Conservation (phyloP, 2,329 filamentous ascomycete genomes). For the Colletotrichum camelliae region DNA sequence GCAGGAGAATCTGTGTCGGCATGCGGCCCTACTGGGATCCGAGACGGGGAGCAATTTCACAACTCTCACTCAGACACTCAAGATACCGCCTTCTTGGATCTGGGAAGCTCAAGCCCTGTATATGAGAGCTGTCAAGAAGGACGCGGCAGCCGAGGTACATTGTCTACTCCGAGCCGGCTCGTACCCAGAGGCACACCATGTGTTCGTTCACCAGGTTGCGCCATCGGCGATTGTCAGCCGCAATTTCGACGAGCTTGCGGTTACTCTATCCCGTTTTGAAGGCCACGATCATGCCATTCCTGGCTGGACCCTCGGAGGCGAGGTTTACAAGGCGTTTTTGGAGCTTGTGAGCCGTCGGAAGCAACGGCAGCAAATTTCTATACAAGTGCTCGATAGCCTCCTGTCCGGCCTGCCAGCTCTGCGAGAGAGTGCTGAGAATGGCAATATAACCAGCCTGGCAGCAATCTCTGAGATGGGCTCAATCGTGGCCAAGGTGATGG, state of each 20-base stretch:
- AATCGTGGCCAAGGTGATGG: constrained; percentile 70
- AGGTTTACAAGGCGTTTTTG: constrained; percentile 74
- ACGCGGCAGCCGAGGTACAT: constrained; percentile 74
- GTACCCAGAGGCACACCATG: constrained; percentile 81
- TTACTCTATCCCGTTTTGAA: constrained; percentile 75
- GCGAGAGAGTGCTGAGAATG: constrained; percentile 44
- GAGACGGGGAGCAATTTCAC: constrained; percentile 62
- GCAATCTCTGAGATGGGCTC: constrained; percentile 84
- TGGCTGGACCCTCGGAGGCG: constrained; percentile 81
- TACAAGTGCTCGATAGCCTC: constrained; percentile 60
- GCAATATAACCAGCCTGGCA: constrained; percentile 63
- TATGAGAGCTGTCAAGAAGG: constrained; percentile 74
- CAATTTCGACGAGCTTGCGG: constrained; percentile 73
- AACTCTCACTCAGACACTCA: constrained; percentile 67
- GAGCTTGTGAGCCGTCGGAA: constrained; percentile 50
- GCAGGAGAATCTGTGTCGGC: constrained; percentile 75
- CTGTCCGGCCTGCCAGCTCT: constrained; percentile 61
- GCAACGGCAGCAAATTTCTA: constrained; percentile 43
- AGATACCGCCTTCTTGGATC: constrained; percentile 79
- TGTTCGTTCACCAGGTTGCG: constrained; percentile 81
- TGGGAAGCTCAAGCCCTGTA: constrained; percentile 87
- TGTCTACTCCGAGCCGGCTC: constrained; percentile 81
- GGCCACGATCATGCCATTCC: constrained; percentile 64
- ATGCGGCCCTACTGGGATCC: constrained; percentile 70
- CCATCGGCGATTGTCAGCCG: constrained; percentile 83